Base-by-base conservation (phyloP, 352 stramenopile genomes). In the Globisporangium emineosum region DNA sequence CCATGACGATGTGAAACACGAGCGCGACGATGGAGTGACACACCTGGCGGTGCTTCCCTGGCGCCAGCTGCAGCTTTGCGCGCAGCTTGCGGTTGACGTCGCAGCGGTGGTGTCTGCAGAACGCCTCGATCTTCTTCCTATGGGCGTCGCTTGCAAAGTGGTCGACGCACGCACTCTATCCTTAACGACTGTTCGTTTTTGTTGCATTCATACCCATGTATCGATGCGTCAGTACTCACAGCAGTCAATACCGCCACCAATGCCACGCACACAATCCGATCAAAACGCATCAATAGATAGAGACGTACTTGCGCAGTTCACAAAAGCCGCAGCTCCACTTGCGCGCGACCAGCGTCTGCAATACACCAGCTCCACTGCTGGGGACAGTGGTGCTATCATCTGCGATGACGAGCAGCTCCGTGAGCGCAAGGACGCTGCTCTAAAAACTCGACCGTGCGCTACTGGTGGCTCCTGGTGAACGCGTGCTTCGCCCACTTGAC, bases 401-500 rank as follows among this genome's bases (percentile, higher is more conserved):
- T 32, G 17, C 30, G n/a, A 49, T 13, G 45, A 13, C 60, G 19
- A 64, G 33, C 21, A 57, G 27, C 9, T 60, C 57, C 40, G 69
- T 53, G 5, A 90, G 70, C 12, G 64, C 59, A 5, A 47, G 53
- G 19, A 62, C 55, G 72, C 32, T 50, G 45, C 10, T 65, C 50
- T 23, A 93, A 69, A 51, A 87, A 88, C 35, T 76, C 64, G 2
- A 56, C 60, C 1, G 77, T 76, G 0, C 66, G 66, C 29, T 71
- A 65, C 52, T 91, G 80, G 68, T 93, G 84, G 19, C 47, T 60
- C n/a, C 68, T 75, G 15, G 76, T 79, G 70, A 86, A 93, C 21
- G 87, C 73, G 65, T 93, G 84, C 63, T 86, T 87, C 53, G 66
- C 71, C 80, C 82, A 93, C 69, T 86, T 86, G 35, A 75, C 56